Conservation (phyloP, 805 yeast species). For the Cyberlindnera meyerae region DNA sequence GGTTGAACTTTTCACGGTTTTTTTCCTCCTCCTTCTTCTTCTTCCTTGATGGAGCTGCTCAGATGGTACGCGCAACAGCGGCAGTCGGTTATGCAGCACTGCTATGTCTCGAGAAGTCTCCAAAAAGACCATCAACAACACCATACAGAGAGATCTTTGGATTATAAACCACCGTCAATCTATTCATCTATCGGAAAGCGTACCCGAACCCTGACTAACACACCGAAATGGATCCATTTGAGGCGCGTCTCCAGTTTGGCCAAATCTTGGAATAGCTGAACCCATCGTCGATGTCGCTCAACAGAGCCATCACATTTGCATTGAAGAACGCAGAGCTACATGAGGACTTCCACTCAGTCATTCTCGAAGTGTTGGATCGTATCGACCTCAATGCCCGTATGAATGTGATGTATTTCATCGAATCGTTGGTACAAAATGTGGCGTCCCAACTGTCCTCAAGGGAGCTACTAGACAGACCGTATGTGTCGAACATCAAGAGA, state of each 20-base stretch:
- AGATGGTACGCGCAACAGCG: not conserved
- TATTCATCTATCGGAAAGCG: too few species aligned
- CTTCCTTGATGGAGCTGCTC: too few species aligned
- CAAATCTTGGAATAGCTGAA: constrained; percentile 60
- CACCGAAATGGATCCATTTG: constrained; percentile 75
- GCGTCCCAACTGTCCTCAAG: constrained; percentile 3
- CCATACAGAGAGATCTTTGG: too few species aligned
- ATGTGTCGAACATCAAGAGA: constrained; percentile 23
- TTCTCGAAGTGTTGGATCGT: constrained; percentile 51
- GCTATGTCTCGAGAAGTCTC: too few species aligned
- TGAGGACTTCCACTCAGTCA: constrained; percentile 65
- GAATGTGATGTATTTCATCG: constrained; percentile 66
- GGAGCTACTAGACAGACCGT: constrained; percentile 17
- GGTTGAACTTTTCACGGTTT: constrained; percentile 13
- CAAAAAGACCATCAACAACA: too few species aligned
- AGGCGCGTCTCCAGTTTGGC: constrained; percentile 71
- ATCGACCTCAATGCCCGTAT: constrained; percentile 58
- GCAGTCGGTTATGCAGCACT: not conserved
- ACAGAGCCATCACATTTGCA: constrained; percentile 34
- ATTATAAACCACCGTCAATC: too few species aligned
- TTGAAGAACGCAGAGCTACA: constrained; percentile 51
- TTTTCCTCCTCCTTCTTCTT: constrained; percentile 4
- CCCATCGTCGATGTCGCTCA: constrained; percentile 53
- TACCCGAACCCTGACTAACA: not conserved
- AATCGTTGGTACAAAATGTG: constrained; percentile 46